Conservation (phyloP, 257 asterid species). For the Solanum paucissectum region DNA sequence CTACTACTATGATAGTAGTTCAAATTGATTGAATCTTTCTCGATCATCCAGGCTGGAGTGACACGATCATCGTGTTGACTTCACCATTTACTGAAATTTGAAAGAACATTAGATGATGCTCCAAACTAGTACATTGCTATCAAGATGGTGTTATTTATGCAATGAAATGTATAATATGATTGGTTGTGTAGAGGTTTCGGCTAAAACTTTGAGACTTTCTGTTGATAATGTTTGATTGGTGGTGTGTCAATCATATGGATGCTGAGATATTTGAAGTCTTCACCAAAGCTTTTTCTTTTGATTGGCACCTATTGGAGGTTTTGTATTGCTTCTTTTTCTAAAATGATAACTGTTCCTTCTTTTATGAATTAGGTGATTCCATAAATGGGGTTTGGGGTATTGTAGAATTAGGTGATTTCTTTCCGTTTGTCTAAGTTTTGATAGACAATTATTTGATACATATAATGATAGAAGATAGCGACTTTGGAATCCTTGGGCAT, state of each 20-base stretch:
- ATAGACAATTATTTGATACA: background rate
- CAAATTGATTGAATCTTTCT: background rate
- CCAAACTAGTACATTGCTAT: background rate
- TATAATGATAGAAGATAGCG: background rate
- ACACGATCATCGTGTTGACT: background rate
- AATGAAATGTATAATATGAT: background rate
- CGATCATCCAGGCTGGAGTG: background rate
- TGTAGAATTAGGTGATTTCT: background rate
- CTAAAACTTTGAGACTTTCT: background rate
- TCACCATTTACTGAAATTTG: background rate
- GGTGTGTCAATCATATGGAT: background rate
- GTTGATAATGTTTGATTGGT: background rate
- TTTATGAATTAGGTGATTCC: background rate
- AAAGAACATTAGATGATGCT: background rate
- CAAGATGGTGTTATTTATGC: background rate
- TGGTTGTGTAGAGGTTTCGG: background rate
- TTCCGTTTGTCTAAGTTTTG: background rate
- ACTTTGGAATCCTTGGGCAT: background rate
- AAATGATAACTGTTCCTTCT: background rate
- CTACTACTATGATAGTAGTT: background rate
- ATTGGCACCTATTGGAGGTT: background rate
- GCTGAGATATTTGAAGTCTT: background rate
- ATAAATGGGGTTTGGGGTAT: no score
- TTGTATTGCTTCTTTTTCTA: background rate
- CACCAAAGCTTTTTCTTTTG: background rate